phyloP scores from a whole-genome alignment of 2,329 filamentous ascomycete genomes.

The Aspergillus chevalieri region DNA sequence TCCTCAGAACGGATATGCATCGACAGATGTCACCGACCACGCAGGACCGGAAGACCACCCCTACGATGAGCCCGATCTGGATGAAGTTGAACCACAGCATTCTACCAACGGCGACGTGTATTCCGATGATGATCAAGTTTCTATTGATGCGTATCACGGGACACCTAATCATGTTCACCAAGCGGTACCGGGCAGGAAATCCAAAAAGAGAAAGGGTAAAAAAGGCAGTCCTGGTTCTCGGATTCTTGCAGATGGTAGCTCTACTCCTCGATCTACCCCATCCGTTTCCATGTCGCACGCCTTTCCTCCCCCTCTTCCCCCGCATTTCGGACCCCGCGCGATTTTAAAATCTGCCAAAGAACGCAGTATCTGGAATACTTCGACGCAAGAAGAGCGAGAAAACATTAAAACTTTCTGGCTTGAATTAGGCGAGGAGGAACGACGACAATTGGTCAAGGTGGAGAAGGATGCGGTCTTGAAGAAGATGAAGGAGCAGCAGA shows the following conservation, averaged over 20 bases:
- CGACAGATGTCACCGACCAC: conserved; percentile 23
- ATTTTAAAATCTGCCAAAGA: conserved; percentile 56
- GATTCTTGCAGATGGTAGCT: conserved; percentile 31
- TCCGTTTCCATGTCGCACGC: conserved; percentile 41
- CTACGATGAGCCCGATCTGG: conserved; percentile 26
- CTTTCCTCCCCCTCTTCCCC: conserved; percentile 39
- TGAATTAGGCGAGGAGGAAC: conserved; percentile 85
- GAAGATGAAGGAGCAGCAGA: conserved; percentile 99
- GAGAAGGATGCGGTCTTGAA: conserved; percentile 96
- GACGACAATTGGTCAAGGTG: conserved; percentile 91
- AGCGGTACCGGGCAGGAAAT: conserved; percentile 24
- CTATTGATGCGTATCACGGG: conserved; percentile 28
- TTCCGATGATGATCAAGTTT: conserved; percentile 51
- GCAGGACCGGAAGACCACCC: conserved; percentile 20
- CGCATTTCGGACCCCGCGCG: conserved; percentile 37
- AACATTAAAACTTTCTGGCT: conserved; percentile 99
- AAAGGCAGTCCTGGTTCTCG: conserved; percentile 32
- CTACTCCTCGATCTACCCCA: conserved; percentile 33
- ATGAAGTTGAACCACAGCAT: conserved; percentile 35
- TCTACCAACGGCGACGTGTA: conserved; percentile 48
- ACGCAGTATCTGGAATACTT: conserved; percentile 91
- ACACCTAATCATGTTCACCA: conserved; percentile 10
- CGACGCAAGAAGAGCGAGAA: conserved; percentile 86
- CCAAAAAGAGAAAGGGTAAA: conserved; percentile 38
- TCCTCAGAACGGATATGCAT: conserved; percentile 23